Conservation (phyloP, 352 stramenopile genomes). For the Globisporangium splendens region DNA sequence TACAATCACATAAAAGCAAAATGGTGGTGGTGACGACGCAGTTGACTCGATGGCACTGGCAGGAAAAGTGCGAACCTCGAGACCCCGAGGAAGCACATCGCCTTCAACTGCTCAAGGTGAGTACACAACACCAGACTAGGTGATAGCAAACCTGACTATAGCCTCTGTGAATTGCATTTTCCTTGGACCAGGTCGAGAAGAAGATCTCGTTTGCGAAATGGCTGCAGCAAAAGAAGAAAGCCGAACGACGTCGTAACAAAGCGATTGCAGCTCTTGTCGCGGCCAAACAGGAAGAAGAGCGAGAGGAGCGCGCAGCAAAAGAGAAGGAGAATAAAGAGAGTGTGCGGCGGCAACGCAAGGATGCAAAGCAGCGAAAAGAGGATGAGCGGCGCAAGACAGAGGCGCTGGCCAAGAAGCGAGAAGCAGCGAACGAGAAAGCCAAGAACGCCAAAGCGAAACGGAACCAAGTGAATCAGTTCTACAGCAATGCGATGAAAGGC, state of each 20-base stretch:
- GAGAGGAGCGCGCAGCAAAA: constrained; percentile 7
- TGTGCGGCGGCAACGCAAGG: constrained; percentile 13
- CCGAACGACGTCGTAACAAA: background rate
- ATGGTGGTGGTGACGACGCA: constrained; percentile 1
- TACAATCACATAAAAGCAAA: background rate
- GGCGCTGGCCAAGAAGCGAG: background rate
- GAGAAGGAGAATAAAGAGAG: constrained; percentile 18
- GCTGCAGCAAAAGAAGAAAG: constrained; percentile 31
- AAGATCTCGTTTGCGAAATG: constrained; percentile 41
- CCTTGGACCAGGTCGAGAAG: constrained; percentile 32
- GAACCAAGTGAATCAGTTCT: background rate
- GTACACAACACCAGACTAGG: background rate
- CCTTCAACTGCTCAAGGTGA: constrained; percentile 45
- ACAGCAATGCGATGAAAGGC: constrained; percentile 10
- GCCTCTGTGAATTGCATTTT: background rate
- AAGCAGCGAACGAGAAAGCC: constrained; percentile 5
- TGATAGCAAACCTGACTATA: background rate
- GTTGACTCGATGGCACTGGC: constrained; percentile 54
- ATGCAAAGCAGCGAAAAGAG: constrained; percentile 2
- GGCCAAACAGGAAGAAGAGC: constrained; percentile 16
- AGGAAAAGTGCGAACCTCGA: constrained; percentile 39
- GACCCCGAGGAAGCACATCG: constrained; percentile 41
- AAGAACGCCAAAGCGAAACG: constrained; percentile 11
- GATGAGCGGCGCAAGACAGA: constrained; percentile 5
- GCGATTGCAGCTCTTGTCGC: background rate